Base-by-base conservation (phyloP, 208 protist genomes). In the Histomonas meleagridis region DNA sequence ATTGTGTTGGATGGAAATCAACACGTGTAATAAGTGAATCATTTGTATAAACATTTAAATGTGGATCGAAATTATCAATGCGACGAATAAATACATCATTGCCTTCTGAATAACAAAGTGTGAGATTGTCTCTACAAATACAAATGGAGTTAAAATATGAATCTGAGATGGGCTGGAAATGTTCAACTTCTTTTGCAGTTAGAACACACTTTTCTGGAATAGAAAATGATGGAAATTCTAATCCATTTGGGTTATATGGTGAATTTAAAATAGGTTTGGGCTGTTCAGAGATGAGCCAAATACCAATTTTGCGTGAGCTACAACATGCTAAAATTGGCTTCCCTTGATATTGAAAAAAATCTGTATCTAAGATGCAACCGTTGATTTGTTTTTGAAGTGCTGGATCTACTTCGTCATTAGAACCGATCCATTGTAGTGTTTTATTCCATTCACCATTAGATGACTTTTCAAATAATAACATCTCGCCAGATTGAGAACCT, bases 251-350 rank as follows among this genome's bases (percentile, higher is more conserved):
- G 0, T 38, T 46, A 49, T 57, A 86, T 18, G n/a, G 16, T 51
- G 23, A 14, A n/a, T 12, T 16, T 18, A 21, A 38, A 38, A n/a
- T 18, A 18, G 76, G 40, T 21, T 86, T 46, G 38, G n/a, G 16
- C 9, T 43, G 43, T 38, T 86, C 76, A 26, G 76, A 86, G 32
- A 86, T 86, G 32, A 86, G 55, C 76, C 76, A 86, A 32, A 86
- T 32, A 16, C 46, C 46, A 55, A 86, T 86, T 18, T 86, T 46
- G 4, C 46, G 76, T 26, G 32, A 18, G 0, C 76, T 46, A 35
- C 46, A 32, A 18, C 26, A 55, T 2, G 55, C 12, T 53, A 86
- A 49, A 51, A 86, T 40, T 28, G 76, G 76, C 0, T 86, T 86
- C 55, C 46, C 0, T 38, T 86, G 76, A 18, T 14, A 38, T 86